Evolutionary conservation across 352 stramenopile genomes (phyloP).

Genomic region (Phytophthora pisi): DNA sequence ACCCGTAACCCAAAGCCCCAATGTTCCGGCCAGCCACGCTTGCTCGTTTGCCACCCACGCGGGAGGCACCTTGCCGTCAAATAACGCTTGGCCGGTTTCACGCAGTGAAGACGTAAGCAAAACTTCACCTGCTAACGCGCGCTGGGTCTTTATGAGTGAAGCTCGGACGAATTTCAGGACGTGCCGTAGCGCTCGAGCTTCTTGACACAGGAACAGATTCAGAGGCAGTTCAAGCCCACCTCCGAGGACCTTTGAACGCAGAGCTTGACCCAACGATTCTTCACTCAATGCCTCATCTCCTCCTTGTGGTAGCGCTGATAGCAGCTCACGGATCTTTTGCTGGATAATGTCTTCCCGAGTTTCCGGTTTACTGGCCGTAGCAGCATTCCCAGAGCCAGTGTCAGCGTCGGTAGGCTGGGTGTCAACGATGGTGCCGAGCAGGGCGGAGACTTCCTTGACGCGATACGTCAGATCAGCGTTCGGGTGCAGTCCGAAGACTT

Average conservation of each 20-base stretch:
- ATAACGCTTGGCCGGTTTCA: constrained; percentile 66
- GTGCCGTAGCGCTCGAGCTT: constrained; percentile 66
- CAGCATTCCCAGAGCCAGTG: constrained; percentile 5
- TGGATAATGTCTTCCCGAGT: constrained; percentile 69
- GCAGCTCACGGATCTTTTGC: constrained; percentile 62
- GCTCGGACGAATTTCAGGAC: constrained; percentile 59
- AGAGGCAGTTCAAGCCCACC: constrained; percentile 74
- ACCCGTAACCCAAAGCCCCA: constrained; percentile 74
- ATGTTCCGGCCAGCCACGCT: constrained; percentile 68
- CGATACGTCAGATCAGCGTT: constrained; percentile 83
- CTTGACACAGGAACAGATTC: constrained; percentile 82
- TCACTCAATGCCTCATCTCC: constrained; percentile 56
- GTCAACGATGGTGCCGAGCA: constrained; percentile 68
- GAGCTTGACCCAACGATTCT: constrained; percentile 31
- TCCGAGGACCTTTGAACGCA: constrained; percentile 53
- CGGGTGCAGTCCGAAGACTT: constrained; percentile 82
- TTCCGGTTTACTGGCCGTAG: constrained; percentile 29
- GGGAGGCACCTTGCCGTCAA: constrained; percentile 70
- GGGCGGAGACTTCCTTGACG: constrained; percentile 71
- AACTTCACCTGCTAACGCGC: constrained; percentile 68
- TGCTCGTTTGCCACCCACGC: constrained; percentile 72
- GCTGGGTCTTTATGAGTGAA: constrained; percentile 60
- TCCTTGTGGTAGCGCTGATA: constrained; percentile 48
- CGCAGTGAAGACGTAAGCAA: constrained; percentile 56
- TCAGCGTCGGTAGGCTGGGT: constrained; percentile 70